Evolutionary conservation across 1,284 basidiomycete genomes (phyloP).

Genomic region (Laetiporus sulphureus): DNA sequence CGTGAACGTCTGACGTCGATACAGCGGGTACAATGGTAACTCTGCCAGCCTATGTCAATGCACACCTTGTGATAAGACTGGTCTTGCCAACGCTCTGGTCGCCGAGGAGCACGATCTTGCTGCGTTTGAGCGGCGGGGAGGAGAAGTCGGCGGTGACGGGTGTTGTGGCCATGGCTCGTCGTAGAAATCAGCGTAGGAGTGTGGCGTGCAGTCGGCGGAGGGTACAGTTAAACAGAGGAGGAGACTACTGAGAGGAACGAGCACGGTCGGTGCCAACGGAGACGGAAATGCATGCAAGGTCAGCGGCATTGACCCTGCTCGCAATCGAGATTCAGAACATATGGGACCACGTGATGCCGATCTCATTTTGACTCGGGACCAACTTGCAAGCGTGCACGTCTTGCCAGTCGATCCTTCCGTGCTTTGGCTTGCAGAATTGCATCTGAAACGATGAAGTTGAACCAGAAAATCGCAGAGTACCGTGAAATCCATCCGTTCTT

Average conservation of each 20-base stretch:
- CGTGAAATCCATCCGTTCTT: constrained; percentile 57
- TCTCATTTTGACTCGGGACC: constrained; percentile 7
- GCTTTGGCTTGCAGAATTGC: neutral
- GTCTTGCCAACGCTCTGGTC: constrained; percentile 97
- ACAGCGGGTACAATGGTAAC: constrained; percentile 31
- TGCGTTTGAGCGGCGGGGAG: constrained; percentile 85
- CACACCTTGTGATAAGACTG: constrained; percentile 91
- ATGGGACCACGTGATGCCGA: neutral
- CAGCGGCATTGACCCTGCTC: too few species aligned
- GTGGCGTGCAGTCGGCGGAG: too few species aligned
- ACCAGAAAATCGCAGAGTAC: constrained; percentile 51
- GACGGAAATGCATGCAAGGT: too few species aligned
- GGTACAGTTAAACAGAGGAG: too few species aligned
- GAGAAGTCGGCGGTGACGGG: constrained; percentile 78
- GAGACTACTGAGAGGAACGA: too few species aligned
- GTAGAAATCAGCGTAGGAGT: too few species aligned
- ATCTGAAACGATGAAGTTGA: constrained; percentile 53
- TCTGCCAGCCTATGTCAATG: neutral
- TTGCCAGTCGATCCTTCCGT: constrained; percentile 3
- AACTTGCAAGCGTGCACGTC: neutral
- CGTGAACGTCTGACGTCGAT: constrained; percentile 86
- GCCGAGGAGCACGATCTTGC: constrained; percentile 92
- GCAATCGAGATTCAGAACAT: too few species aligned
- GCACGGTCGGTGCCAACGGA: too few species aligned
- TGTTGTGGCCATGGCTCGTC: constrained; percentile 34